Evolutionary conservation across 2,329 filamentous ascomycete species (phyloP).

Genomic region (Phialophora expanda): DNA sequence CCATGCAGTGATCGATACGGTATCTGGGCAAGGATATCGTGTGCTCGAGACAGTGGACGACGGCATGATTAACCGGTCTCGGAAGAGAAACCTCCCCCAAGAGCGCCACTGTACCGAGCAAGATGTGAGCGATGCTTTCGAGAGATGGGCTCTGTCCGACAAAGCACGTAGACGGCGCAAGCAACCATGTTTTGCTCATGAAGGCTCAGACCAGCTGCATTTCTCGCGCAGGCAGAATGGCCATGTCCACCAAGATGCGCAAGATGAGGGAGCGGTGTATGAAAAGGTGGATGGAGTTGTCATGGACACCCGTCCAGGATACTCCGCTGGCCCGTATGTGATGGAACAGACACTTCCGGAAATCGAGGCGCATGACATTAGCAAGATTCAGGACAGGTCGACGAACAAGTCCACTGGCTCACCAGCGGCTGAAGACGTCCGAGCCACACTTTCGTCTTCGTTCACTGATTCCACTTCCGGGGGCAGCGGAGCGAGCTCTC

Average conservation of each 20-base stretch:
- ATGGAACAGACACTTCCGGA: conserved; percentile 7
- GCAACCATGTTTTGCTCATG: background rate
- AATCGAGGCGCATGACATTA: conserved; percentile 2
- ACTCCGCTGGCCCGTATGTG: background rate
- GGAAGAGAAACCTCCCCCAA: background rate
- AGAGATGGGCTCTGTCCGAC: background rate
- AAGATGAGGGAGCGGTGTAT: background rate
- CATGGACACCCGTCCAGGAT: background rate
- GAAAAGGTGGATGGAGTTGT: background rate
- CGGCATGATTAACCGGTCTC: background rate
- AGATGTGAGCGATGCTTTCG: conserved; percentile 6
- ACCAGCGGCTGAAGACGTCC: background rate
- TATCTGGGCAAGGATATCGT: background rate
- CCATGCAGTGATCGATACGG: background rate
- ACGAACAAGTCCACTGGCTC: background rate
- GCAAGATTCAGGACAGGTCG: background rate
- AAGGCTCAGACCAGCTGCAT: background rate
- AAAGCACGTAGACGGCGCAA: background rate
- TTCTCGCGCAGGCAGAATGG: background rate
- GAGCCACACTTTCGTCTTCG: background rate
- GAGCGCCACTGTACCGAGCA: background rate
- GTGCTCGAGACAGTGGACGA: background rate
- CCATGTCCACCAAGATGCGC: background rate
- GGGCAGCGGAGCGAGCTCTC: background rate
- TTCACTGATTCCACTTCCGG: background rate